These are phyloP conservation scores for Scheffersomyces ergatensis DNA, from an alignment of 805 yeast species.

Conservation along the genomic window DNA sequence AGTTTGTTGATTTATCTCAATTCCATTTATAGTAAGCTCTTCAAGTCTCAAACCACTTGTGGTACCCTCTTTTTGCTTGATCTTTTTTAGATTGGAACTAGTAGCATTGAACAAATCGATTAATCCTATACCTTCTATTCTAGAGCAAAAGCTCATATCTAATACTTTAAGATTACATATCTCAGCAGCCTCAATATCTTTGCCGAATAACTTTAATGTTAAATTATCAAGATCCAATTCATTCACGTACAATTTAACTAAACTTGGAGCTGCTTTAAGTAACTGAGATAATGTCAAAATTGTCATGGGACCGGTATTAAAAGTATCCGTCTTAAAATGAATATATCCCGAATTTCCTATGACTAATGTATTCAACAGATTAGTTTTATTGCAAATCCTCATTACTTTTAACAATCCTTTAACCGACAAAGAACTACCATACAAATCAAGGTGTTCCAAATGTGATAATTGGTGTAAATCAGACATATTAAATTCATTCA, in stretches of 20 bases:
- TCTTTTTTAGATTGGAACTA: neutral
- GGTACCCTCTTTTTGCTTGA: conserved; percentile 2
- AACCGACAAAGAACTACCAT: conserved; percentile 37
- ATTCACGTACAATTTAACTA: conserved; percentile 23
- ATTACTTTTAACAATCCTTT: conserved; percentile 40
- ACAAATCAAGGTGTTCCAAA: conserved; percentile 33
- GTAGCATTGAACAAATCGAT: conserved; percentile 24
- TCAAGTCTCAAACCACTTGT: conserved; percentile 12
- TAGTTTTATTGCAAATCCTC: conserved; percentile 19
- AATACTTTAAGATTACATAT: conserved; percentile 16
- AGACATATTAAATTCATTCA: conserved; percentile 21
- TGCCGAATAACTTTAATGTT: conserved; percentile 25
- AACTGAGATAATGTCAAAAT: neutral
- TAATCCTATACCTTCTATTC: conserved; percentile 38
- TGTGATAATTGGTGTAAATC: conserved; percentile 22
- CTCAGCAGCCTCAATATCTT: conserved; percentile 15
- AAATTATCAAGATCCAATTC: conserved; percentile 37
- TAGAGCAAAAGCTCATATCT: conserved; percentile 35
- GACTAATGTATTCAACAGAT: conserved; percentile 26
- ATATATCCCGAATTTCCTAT: conserved; percentile 31
- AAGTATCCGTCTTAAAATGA: conserved; percentile 22
- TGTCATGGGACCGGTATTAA: conserved; percentile 2
- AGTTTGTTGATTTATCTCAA: conserved; percentile 28
- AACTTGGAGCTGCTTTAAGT: conserved; percentile 11
- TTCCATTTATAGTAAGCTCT: conserved; percentile 29